Conservation (phyloP, 179 eudicot species). For the Silene vulgaris region DNA sequence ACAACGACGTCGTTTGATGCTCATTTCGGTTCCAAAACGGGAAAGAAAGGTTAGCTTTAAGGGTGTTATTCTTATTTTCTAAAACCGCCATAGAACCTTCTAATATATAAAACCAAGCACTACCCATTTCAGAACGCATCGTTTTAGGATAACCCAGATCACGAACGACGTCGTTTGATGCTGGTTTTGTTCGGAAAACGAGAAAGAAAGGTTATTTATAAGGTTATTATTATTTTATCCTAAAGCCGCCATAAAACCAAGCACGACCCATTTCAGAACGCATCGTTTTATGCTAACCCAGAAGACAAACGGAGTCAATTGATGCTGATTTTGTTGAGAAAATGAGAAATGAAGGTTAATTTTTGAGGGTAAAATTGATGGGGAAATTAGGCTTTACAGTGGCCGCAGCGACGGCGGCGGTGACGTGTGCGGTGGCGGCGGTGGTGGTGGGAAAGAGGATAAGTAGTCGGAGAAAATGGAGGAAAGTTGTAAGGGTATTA, state of each 20-base stretch:
- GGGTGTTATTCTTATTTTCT: background rate
- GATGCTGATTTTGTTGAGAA: background rate
- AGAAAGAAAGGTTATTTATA: too few relatives aligned
- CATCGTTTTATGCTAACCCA: slow-evolving; percentile 7
- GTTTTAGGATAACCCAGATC: slow-evolving; percentile 15
- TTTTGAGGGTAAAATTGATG: slow-evolving; percentile 32
- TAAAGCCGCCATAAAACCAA: slow-evolving; percentile 22
- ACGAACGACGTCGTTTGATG: slow-evolving; percentile 15
- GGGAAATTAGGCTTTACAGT: slow-evolving; percentile 56
- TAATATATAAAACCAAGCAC: background rate
- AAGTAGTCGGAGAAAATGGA: slow-evolving; percentile 55
- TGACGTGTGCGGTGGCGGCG: slow-evolving; percentile 61
- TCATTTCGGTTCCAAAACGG: too few relatives aligned
- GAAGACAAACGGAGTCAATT: slow-evolving; percentile 17
- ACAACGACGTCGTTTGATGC: slow-evolving; percentile 16
- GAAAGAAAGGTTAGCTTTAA: too few relatives aligned
- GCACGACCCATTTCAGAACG: slow-evolving; percentile 16
- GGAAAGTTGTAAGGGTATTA: slow-evolving; percentile 47
- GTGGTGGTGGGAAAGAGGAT: slow-evolving; percentile 61
- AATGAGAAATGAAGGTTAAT: slow-evolving; percentile 18
- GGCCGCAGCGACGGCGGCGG: slow-evolving; percentile 62
- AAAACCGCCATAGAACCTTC: slow-evolving; percentile 22
- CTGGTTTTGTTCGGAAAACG: too few relatives aligned
- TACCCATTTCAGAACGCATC: slow-evolving; percentile 17
- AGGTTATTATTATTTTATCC: too few relatives aligned